Evolutionary conservation across 2,329 filamentous ascomycete species (phyloP), one percentile per base, ranked within the genome.

Genomic region (Dothiorella sarmentorum): DNA sequence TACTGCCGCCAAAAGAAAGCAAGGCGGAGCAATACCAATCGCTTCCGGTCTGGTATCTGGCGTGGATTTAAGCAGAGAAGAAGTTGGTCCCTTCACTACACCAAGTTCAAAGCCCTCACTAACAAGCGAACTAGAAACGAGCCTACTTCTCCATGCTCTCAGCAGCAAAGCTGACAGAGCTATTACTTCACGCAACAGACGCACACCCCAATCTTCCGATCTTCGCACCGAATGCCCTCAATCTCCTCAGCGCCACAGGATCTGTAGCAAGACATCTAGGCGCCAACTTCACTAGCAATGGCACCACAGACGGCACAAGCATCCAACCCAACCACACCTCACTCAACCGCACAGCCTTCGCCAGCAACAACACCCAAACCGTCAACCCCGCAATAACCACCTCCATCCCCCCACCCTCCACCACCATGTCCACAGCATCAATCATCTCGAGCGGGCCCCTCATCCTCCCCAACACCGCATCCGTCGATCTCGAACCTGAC

Each of bases 151-250:
- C 80, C 0, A 78, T 78, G 11, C 77, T 90, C 27, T 75, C 87
- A 2, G 82, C 84, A 63, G 72, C 78, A 9, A 78, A 85, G 37
- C 77, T 92, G 1, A 82, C 90, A 45, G 81, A 82, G 56, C 78
- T 91, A 26, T 76, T 91, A 33, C 76, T 89, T 60, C 80, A 82
- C 62, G 79, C 85, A 60, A 83, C 82, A 26, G 80, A 81, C 45
- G 71, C 83, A 2, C 79, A 88, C 61, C 86, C 88, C 2, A 80
- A 85, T 56, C 75, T 91, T 5, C 83, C 86, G 4, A 76, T 91
- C 55, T 91, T 89, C 63, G 69, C 76, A n/a, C 71, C 72, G 37
- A 72, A 72, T 45, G 61, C 71, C 18, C 61, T 64, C 4, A 59
- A 56, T 24, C 61, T 71, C 0, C 62, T 71, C 31, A 60, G 66